Evolutionary conservation across 176 grass and related monocot genomes (phyloP).

Genomic region (Ananas comosus): DNA sequence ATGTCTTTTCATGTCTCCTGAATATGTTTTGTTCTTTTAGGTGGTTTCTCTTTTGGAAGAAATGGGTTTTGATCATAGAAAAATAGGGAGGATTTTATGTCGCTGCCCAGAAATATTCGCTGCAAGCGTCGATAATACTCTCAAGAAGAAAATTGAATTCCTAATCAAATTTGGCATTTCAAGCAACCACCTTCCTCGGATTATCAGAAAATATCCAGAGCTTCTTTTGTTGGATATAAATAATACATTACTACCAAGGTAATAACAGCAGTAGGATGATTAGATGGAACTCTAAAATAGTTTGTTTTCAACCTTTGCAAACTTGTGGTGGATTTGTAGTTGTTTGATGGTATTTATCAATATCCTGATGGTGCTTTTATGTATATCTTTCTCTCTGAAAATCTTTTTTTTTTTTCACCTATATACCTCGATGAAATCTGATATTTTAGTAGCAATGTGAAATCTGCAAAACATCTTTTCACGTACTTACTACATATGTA

Average conservation of each 20-base stretch:
- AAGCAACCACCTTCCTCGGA: constrained; percentile 41
- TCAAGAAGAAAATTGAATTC: constrained; percentile 71
- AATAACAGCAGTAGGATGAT: constrained; percentile 8
- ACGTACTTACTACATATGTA: too few species aligned
- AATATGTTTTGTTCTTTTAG: constrained; percentile 26
- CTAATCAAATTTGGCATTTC: constrained; percentile 72
- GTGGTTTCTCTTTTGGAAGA: constrained; percentile 47
- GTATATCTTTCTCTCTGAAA: too few species aligned
- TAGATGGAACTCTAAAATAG: not conserved
- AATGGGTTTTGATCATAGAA: constrained; percentile 49
- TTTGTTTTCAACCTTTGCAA: not conserved
- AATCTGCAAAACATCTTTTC: too few species aligned
- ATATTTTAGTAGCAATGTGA: too few species aligned
- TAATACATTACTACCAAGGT: constrained; percentile 63
- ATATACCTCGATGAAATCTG: too few species aligned
- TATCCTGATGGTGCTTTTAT: too few species aligned
- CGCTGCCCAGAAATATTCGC: constrained; percentile 79
- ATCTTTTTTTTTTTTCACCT: too few species aligned
- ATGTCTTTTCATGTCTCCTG: constrained; percentile 9
- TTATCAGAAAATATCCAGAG: constrained; percentile 84
- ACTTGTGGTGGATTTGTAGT: not conserved
- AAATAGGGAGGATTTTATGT: constrained; percentile 44
- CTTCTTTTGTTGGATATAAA: constrained; percentile 70
- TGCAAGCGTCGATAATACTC: constrained; percentile 52
- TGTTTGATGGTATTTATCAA: not conserved